A percentile compares a stretch with the other conserved stretches of the same genome.
These are phyloP conservation scores for Monascus purpureus DNA, from an alignment of 495 filamentous ascomycete species.

Conservation along the genomic window DNA sequence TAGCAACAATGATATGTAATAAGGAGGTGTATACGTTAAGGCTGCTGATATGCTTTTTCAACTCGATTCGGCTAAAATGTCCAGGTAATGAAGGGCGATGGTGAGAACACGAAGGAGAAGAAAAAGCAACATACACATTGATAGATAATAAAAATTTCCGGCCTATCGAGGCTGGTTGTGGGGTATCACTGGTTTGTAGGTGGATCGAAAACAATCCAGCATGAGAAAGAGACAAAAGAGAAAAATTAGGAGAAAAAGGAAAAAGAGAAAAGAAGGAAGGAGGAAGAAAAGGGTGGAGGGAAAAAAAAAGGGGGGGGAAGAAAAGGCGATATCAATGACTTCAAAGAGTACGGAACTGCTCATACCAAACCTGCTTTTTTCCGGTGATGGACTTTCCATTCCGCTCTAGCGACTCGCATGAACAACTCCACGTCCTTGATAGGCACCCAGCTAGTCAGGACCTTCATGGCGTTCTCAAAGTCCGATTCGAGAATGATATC, in stretches of 20 bases:
- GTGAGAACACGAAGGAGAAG: too few relatives aligned
- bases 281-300: constrained; percentile 11
- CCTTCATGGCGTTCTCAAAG: constrained; percentile 97
- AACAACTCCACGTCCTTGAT: constrained; percentile 89
- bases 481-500: constrained; percentile 87
- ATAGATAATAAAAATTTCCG: too few relatives aligned
- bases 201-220: neutral
- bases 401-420: constrained; percentile 85
- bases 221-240: constrained; percentile 3
- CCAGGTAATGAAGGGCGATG: too few relatives aligned
- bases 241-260: constrained; percentile 5
- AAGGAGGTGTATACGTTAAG: neutral
- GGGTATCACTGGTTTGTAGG: neutral
- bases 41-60: neutral
- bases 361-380: constrained; percentile 18
- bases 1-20: neutral
- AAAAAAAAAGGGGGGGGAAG: constrained; percentile 12
- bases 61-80: too few relatives aligned
- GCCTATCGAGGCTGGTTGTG: too few relatives aligned
- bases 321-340: too few relatives aligned
- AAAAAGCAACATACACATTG: too few relatives aligned
- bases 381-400: constrained; percentile 65
- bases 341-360: too few relatives aligned
- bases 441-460: constrained; percentile 89
- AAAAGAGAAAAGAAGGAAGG: constrained; percentile 12